Evolutionary conservation across 176 grass and related monocot species (phyloP).

Genomic region (Triticum dicoccoides): DNA sequence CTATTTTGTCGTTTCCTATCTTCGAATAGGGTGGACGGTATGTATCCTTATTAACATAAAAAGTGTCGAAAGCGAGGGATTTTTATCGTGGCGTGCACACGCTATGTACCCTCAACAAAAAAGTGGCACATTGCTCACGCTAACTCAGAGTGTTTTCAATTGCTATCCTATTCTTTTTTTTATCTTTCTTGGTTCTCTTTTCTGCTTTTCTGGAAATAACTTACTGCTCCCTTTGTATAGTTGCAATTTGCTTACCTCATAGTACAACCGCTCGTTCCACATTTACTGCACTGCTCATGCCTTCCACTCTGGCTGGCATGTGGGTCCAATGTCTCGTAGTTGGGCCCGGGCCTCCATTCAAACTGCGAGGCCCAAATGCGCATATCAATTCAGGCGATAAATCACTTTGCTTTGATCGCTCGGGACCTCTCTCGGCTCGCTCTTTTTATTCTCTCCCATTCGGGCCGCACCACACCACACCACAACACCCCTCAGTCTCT

Average conservation of each 20-base stretch:
- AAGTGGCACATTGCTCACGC: not conserved
- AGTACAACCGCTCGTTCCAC: not conserved
- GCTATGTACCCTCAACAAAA: not conserved
- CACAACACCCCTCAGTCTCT: not conserved
- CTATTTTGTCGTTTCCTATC: not conserved
- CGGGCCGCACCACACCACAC: not conserved
- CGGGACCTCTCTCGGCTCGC: not conserved
- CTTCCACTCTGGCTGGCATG: not conserved
- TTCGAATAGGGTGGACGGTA: no score
- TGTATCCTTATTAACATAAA: no score
- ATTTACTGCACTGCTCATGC: no score
- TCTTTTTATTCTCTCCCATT: not conserved
- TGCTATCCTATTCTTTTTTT: no score
- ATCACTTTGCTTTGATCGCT: not conserved
- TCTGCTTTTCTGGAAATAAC: not conserved
- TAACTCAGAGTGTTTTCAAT: no score
- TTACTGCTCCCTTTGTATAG: not conserved
- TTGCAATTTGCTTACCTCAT: not conserved
- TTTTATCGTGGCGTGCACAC: not conserved
- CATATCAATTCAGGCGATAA: not conserved
- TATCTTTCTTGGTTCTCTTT: not conserved
- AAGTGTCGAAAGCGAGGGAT: no score
- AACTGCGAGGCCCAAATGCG: not conserved
- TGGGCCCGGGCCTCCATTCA: not conserved
- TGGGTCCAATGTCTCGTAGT: not conserved